phyloP scores from a whole-genome alignment of 202 grass and related monocot species.

The Digitaria exilis region DNA sequence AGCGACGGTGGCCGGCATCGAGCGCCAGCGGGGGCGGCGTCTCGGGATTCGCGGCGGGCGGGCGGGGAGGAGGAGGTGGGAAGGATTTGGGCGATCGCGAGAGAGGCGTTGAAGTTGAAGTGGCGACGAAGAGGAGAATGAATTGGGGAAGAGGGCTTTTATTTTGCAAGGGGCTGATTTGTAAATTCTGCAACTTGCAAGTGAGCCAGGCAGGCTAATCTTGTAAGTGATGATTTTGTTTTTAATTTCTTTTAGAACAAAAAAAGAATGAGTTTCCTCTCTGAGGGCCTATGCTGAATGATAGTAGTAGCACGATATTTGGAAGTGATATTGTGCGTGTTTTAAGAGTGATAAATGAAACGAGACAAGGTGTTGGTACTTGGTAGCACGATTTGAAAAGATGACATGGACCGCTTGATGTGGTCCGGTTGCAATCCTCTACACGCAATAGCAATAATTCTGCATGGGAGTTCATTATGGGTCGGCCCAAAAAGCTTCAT shows the following conservation, averaged over 20 bases:
- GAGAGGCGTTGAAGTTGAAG: slow-evolving; percentile 41
- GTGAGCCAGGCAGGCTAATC: neutral
- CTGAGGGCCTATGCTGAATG: neutral
- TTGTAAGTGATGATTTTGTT: neutral
- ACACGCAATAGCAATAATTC: too few species aligned
- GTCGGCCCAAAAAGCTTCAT: neutral
- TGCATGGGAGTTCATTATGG: neutral
- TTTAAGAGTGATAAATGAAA: neutral
- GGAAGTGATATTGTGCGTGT: neutral
- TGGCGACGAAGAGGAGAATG: slow-evolving; percentile 13
- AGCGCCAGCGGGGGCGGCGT: neutral
- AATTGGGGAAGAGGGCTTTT: neutral
- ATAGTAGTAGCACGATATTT: neutral
- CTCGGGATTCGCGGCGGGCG: slow-evolving; percentile 8
- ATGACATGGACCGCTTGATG: neutral
- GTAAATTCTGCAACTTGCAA: slow-evolving; percentile 40
- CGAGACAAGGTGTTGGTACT: neutral
- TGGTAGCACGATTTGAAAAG: neutral
- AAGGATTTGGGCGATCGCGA: slow-evolving; percentile 45
- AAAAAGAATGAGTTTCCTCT: neutral
- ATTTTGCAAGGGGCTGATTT: slow-evolving; percentile 28
- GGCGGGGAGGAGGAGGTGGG: neutral
- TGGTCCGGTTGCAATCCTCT: neutral
- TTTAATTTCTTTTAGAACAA: too few species aligned
- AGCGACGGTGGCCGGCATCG: slow-evolving; percentile 41